Base-by-base conservation (phyloP, 2,329 filamentous ascomycete genomes). In the Alternaria postmessia region DNA sequence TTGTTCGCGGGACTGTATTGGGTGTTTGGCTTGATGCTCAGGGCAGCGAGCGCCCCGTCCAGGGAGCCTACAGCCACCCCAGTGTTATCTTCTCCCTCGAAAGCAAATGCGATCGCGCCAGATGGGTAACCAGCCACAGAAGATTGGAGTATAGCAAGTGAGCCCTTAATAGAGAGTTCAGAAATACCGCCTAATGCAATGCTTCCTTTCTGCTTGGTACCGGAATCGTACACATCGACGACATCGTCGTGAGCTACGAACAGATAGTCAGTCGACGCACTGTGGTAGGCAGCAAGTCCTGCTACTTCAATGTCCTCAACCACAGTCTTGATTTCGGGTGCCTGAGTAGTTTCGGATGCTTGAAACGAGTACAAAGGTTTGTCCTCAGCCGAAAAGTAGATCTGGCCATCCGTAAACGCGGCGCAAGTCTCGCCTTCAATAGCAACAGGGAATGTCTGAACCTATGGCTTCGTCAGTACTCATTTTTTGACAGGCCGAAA, bases 341-440 rank as follows among this genome's bases (percentile, higher is more conserved):
- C 61, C 3, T 12, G 30, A 1, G 57, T 68, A 7, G 65, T 61
- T 38, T 75, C 73, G 1, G 65, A 41, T 18, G 71, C 73, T n/a
- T 71, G 63, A 57, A 75, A 75, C 20, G 72, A 70, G 48, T 75
- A 75, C 34, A 75, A n/a, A 2, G 68, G 61, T 22, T 54, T 62
- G 39, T 71, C 69, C 16, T 75, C 66, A 4, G 62, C 70, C 1
- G 73, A 74, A 52, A 75, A 75, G 52, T 68, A 71, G 3, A 75
- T 44, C 2, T 61, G 61, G 1, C 71, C 73, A 22, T 64, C 53
- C 1, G 57, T 42, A 28, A 72, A 64, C 2, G 69, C 64, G 4
- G 71, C 43, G 44, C 71, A 74, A 4, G 64, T 57, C 44, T 75
- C 73, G 28, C 63, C 69, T 48, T 75, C 73, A 9, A 74, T 72